Conservation (phyloP, 1,284 basidiomycete species). For the Xerocomus nothofagi region DNA sequence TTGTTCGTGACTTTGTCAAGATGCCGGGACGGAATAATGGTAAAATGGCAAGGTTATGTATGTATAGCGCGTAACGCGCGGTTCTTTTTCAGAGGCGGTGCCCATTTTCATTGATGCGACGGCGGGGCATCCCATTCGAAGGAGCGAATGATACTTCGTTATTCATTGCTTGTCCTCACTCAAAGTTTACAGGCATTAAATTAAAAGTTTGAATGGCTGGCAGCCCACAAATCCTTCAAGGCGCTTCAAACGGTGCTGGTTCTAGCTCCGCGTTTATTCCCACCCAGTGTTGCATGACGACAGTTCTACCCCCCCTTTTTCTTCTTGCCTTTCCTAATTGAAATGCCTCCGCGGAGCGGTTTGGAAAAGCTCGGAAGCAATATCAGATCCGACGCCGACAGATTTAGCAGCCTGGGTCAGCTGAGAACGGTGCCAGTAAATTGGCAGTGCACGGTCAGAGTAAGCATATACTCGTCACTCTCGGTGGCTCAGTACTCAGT, state of each 20-base stretch:
- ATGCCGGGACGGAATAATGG: slow-evolving; percentile 9
- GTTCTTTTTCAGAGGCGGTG: slow-evolving; percentile 16
- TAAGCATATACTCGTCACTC: no score
- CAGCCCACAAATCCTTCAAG: background rate
- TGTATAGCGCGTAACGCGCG: background rate
- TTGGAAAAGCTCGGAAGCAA: background rate
- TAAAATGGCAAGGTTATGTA: background rate
- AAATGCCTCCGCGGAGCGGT: slow-evolving; percentile 13
- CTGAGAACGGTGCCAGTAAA: slow-evolving; percentile 1
- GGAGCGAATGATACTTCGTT: no score
- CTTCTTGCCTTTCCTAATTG: background rate
- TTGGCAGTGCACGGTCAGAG: slow-evolving; percentile 9
- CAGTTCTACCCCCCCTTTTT: slow-evolving; percentile 9
- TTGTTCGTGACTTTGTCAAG: slow-evolving; percentile 9
- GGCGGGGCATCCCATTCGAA: background rate
- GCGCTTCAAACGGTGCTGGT: background rate
- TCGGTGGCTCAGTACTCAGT: no score
- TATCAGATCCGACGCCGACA: slow-evolving; percentile 19
- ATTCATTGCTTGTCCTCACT: no score
- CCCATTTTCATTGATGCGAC: slow-evolving; percentile 6
- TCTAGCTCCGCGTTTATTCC: slow-evolving; percentile 8
- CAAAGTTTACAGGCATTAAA: no score
- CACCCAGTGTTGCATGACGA: slow-evolving; percentile 16
- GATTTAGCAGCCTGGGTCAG: slow-evolving; percentile 13
- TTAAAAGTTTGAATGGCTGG: background rate